Percentiles rank a stretch among this genome's conserved stretches.
These are phyloP conservation scores for Phytophthora pini DNA, from an alignment of 352 stramenopile species.

Conservation along the genomic window DNA sequence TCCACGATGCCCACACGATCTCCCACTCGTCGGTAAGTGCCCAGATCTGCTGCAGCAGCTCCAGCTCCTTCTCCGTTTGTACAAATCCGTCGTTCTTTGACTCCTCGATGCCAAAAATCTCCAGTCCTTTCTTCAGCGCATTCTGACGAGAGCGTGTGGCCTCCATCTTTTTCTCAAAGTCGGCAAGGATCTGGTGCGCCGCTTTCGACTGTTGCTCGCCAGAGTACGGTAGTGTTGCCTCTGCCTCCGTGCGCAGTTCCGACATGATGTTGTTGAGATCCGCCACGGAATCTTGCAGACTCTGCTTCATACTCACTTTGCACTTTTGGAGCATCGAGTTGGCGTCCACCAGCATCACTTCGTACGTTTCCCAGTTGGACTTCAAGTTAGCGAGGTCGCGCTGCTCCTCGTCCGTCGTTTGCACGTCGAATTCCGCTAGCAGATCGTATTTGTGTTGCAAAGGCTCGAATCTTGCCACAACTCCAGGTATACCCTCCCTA, in stretches of 20 bases:
- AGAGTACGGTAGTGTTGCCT: conserved; percentile 79
- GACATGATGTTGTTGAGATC: conserved; percentile 89
- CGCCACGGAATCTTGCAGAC: conserved; percentile 91
- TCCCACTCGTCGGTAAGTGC: conserved; percentile 90
- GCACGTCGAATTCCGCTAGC: conserved; percentile 89
- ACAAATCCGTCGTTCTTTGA: conserved; percentile 86
- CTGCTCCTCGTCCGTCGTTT: conserved; percentile 88
- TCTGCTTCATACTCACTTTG: conserved; percentile 96
- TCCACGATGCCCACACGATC: conserved; percentile 91
- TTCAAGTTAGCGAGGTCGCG: conserved; percentile 73
- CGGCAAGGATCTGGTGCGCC: conserved; percentile 69
- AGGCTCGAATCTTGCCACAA: conserved; percentile 83
- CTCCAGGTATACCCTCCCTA: conserved; percentile 75
- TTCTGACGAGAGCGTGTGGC: conserved; percentile 69
- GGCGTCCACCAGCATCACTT: conserved; percentile 83
- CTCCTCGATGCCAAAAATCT: conserved; percentile 93
- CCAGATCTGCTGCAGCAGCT: conserved; percentile 92
- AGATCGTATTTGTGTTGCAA: conserved; percentile 90
- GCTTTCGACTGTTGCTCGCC: conserved; percentile 61
- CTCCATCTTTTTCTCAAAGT: conserved; percentile 93
- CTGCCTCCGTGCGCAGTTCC: conserved; percentile 76
- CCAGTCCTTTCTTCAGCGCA: conserved; percentile 88
- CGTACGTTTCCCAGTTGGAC: conserved; percentile 85
- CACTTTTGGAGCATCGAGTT: conserved; percentile 93
- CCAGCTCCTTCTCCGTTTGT: conserved; percentile 90